Evolutionary conservation across 805 yeast species (phyloP).

Genomic region (Sungouiozyma intestinalis): DNA sequence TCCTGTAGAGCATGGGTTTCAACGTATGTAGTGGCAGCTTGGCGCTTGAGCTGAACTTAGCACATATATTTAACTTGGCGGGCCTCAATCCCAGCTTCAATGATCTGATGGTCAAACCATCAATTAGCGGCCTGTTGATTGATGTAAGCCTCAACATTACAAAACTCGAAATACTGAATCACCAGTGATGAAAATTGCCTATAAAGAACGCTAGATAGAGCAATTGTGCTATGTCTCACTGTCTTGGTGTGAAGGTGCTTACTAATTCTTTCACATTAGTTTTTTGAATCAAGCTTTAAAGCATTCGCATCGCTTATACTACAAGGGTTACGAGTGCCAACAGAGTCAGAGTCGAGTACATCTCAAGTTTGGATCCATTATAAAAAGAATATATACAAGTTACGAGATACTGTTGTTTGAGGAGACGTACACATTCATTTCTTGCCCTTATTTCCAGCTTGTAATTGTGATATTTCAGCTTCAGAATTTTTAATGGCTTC

Average conservation of each 20-base stretch:
- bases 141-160: background rate
- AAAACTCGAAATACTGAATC: too few species aligned
- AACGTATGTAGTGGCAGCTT: background rate
- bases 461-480: conserved; percentile 29
- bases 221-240: too few species aligned
- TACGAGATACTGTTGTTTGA: too few species aligned
- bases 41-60: background rate
- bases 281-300: background rate
- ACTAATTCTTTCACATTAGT: too few species aligned
- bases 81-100: background rate
- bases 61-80: background rate
- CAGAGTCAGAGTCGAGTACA: too few species aligned
- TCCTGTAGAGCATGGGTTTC: background rate
- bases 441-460: conserved; percentile 6
- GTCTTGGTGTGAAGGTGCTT: background rate
- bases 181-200: too few species aligned
- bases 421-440: too few species aligned
- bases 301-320: too few species aligned
- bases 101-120: background rate
- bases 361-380: too few species aligned
- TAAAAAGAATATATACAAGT: too few species aligned
- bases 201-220: too few species aligned
- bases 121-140: background rate
- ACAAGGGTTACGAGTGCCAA: too few species aligned
- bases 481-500: conserved; percentile 40